Evolutionary conservation across 176 grass and related monocot species (phyloP).

Genomic region (Puccinellia tenuiflora): DNA sequence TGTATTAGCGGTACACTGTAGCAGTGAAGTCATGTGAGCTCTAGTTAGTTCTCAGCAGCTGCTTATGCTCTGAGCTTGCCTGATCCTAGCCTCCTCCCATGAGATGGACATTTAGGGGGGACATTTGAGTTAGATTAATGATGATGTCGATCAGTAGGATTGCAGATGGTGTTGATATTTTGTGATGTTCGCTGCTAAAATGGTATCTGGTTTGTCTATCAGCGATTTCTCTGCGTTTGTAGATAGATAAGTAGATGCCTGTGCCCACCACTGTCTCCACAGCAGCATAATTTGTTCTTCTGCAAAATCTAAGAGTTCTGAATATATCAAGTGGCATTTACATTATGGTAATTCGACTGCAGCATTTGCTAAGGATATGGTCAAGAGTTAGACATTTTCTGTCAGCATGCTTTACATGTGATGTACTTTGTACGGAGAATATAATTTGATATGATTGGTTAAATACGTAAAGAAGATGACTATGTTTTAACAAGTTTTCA

Average conservation of each 20-base stretch:
- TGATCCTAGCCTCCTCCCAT: not conserved
- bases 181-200: not conserved
- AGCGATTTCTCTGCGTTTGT: not conserved
- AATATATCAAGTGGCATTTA: not conserved
- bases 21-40: not conserved
- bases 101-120: not conserved
- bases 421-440: slow-evolving; percentile 13
- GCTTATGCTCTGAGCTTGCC: not conserved
- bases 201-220: not conserved
- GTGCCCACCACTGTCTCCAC: not conserved
- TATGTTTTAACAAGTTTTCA: slow-evolving; percentile 1
- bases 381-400: not conserved
- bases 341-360: no score
- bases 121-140: not conserved
- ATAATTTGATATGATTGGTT: not conserved
- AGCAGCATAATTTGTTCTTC: not conserved
- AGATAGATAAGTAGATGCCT: not conserved
- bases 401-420: slow-evolving; percentile 5
- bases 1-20: not conserved
- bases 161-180: not conserved
- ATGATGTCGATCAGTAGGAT: not conserved
- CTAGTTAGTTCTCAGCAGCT: not conserved
- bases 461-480: not conserved
- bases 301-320: not conserved
- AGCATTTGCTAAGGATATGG: no score